These are phyloP conservation scores for Zygosaccharomyces gambellarensis DNA, from an alignment of 805 yeast species.

Conservation along the genomic window DNA sequence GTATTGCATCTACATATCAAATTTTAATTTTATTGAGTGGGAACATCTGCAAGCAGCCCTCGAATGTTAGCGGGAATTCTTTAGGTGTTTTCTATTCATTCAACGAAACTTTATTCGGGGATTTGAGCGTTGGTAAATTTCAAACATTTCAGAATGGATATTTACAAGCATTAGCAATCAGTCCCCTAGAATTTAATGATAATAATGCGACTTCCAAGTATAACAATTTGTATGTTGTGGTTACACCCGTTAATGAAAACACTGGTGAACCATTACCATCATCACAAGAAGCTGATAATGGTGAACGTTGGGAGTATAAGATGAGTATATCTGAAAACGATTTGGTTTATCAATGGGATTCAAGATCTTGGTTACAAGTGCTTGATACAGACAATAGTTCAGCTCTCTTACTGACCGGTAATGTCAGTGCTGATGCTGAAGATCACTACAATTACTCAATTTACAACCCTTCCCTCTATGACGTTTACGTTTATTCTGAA, in stretches of 20 bases:
- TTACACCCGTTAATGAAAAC: slow-evolving; percentile 23
- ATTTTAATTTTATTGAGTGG: slow-evolving; percentile 34
- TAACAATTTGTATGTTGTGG: slow-evolving; percentile 24
- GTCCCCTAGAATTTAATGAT: slow-evolving; percentile 15
- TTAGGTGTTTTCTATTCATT: slow-evolving; percentile 28
- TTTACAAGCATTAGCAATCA: slow-evolving; percentile 28
- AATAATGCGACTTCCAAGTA: slow-evolving; percentile 18
- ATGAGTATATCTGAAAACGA: slow-evolving; percentile 62
- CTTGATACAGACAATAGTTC: slow-evolving; percentile 69
- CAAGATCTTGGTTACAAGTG: slow-evolving; percentile 47
- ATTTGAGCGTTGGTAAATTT: slow-evolving; percentile 14
- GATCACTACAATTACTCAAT: slow-evolving; percentile 19
- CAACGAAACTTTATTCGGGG: slow-evolving; percentile 18
- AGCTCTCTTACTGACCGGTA: slow-evolving; percentile 61
- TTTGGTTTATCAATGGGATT: slow-evolving; percentile 67
- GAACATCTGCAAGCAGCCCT: slow-evolving; percentile 32
- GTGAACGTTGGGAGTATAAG: slow-evolving; percentile 51
- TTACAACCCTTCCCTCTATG: slow-evolving; percentile 28
- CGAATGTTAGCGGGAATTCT: slow-evolving; percentile 14
- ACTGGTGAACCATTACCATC: slow-evolving; percentile 15
- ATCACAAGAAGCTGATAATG: neutral
- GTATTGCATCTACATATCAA: slow-evolving; percentile 20
- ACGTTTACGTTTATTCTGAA: slow-evolving; percentile 46
- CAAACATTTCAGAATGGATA: slow-evolving; percentile 28
- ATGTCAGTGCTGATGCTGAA: slow-evolving; percentile 34